A percentile compares a stretch with the other conserved stretches of the same genome.
Conservation (phyloP, 1,284 basidiomycete species). For the Trichosporon coremiiforme region DNA sequence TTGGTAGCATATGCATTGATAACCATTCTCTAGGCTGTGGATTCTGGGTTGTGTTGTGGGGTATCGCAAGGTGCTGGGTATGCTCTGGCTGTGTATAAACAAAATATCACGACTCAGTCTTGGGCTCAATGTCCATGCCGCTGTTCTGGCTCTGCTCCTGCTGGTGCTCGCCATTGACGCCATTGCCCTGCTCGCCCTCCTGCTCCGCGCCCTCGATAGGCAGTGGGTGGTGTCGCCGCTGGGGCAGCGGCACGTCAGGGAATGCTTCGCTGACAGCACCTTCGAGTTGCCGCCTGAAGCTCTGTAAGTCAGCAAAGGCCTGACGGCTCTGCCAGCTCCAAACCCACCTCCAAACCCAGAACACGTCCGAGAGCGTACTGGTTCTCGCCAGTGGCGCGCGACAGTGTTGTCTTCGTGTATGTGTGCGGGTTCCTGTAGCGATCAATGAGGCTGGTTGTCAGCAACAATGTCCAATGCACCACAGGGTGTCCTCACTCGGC, state of each 20-base stretch:
- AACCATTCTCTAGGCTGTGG: slow-evolving; percentile 8
- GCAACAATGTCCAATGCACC: background rate
- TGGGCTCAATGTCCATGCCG: slow-evolving; percentile 12
- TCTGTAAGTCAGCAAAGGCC: slow-evolving; percentile 29
- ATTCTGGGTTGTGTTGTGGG: background rate
- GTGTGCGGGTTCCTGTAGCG: slow-evolving; percentile 43
- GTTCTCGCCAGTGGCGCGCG: slow-evolving; percentile 50
- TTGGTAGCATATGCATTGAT: slow-evolving; percentile 24
- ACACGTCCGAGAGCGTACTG: slow-evolving; percentile 51
- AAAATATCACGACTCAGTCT: background rate
- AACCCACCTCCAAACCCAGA: slow-evolving; percentile 50
- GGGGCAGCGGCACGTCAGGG: slow-evolving; percentile 45
- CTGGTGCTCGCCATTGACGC: background rate
- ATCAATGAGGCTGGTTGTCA: slow-evolving; percentile 37
- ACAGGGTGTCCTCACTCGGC: slow-evolving; percentile 43
- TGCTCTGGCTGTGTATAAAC: background rate
- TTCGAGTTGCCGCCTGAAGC: slow-evolving; percentile 48
- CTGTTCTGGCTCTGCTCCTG: background rate
- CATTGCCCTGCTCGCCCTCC: slow-evolving; percentile 8
- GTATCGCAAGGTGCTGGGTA: background rate
- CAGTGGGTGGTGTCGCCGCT: slow-evolving; percentile 41
- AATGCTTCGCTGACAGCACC: slow-evolving; percentile 40
- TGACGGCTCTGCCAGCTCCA: too few relatives aligned
- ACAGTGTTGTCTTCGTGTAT: slow-evolving; percentile 45
- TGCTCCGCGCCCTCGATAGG: slow-evolving; percentile 15